Conservation (phyloP, 305 asterid genomes). For the Fraxinus paxiana region DNA sequence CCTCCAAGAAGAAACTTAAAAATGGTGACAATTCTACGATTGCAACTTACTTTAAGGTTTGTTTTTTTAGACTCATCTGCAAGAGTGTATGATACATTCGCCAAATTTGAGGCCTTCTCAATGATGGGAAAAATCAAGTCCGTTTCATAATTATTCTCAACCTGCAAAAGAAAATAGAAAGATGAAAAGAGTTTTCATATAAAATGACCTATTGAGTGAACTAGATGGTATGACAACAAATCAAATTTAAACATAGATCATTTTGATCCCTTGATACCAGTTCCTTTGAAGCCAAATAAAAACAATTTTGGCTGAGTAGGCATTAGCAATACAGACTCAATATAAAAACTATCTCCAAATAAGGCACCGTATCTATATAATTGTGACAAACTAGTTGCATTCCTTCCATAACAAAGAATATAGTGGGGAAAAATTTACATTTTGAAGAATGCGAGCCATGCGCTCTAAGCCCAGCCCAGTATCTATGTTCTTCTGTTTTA, state of each 20-base stretch:
- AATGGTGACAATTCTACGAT: conserved; percentile 12
- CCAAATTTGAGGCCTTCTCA: conserved; percentile 75
- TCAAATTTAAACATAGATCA: neutral
- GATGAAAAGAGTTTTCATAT: conserved; percentile 12
- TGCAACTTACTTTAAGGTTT: conserved; percentile 59
- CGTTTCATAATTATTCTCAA: conserved; percentile 87
- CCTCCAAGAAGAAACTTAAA: conserved; percentile 4
- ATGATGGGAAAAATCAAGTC: conserved; percentile 83
- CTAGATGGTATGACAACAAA: neutral
- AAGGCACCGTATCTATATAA: neutral
- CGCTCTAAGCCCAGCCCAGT: conserved; percentile 97
- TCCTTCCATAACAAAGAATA: neutral
- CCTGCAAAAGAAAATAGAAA: conserved; percentile 43
- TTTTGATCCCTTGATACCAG: neutral
- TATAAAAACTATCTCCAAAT: neutral
- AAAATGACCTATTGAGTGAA: conserved; percentile 7
- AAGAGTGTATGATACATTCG: conserved; percentile 58
- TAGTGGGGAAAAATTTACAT: conserved; percentile 35
- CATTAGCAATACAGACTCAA: neutral
- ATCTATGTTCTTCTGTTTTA: conserved; percentile 91
- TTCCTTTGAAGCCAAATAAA: neutral
- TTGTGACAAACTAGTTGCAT: neutral
- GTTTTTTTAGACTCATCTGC: conserved; percentile 65
- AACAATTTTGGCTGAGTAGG: neutral
- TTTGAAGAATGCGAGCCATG: conserved; percentile 89